These are phyloP conservation scores for Digitaria exilis DNA, from an alignment of 202 grass and related monocot genomes.

Conservation along the genomic window DNA sequence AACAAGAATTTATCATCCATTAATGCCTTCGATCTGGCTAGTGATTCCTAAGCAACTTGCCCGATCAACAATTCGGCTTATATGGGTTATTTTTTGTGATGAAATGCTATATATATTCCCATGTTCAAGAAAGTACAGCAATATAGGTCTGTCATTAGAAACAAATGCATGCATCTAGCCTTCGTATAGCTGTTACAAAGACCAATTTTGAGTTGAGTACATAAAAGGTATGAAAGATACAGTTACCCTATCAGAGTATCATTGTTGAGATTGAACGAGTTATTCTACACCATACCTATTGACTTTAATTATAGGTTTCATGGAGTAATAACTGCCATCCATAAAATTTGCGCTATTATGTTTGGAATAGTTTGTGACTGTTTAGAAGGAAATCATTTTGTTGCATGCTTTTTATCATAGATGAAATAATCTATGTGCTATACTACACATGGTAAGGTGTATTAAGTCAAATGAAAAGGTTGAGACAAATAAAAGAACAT, in stretches of 20 bases:
- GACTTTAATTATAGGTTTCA: conserved; percentile 1
- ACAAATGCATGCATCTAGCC: neutral
- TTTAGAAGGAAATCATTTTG: neutral
- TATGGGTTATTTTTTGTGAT: neutral
- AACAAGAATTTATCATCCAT: conserved; percentile 58
- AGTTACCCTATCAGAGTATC: neutral
- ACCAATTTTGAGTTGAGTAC: conserved; percentile 7
- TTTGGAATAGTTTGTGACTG: neutral
- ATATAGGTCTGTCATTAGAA: neutral
- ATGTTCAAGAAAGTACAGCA: neutral
- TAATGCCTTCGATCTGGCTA: conserved; percentile 66
- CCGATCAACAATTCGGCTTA: neutral
- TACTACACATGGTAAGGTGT: neutral
- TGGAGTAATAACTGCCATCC: neutral
- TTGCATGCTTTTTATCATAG: neutral
- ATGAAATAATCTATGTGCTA: neutral
- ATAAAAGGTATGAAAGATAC: neutral
- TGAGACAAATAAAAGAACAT: neutral
- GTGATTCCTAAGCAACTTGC: conserved; percentile 41
- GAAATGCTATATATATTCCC: no score
- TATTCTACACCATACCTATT: neutral
- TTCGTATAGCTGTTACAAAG: neutral
- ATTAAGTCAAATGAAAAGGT: neutral
- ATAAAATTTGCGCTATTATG: neutral
- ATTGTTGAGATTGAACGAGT: neutral